Base-by-base conservation (phyloP, 225 moss, liverwort and hornwort species). In the Pseudisothecium myosuroides region DNA sequence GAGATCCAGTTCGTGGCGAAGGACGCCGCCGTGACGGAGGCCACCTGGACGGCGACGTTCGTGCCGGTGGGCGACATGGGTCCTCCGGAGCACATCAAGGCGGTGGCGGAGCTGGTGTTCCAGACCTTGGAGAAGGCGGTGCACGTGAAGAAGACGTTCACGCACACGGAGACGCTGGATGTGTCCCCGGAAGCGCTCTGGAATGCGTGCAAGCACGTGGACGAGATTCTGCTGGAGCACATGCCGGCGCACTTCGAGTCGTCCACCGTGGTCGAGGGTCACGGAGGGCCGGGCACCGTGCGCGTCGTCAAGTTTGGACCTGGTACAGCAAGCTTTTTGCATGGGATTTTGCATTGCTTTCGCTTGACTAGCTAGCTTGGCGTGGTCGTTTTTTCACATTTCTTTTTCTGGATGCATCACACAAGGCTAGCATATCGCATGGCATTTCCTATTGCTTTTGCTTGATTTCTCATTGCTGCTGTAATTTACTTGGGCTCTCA, bases 211-310 rank as follows among this genome's bases (percentile, higher is more conserved):
- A 54, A 54, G 54, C 54, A 54, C 54, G 54, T 17, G 17, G 54
- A 54, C 54, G 54, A 54, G 54, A 54, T 54, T 54, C 54, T 54
- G 54, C 54, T 54, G 54, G 54, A 54, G 54, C 54, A 54, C 17
- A 54, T 54, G 54, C 54, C 54, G 54, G 17, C 17, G 54, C 54
- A 54, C 54, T 54, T 6, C 59, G 54, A 54, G 54, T 54, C 89
- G 52, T 26, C 36, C 54, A 83, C 86, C 41, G 37, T 84, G 65
- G 31, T 91, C 34, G 82, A 74, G 21, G 88, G 88, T 19, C 68
- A 89, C 18, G 92, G 91, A n/a, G 85, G 82, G 34, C 87, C 91
- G 15, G 89, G 89, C 77, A 91, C 64, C 73, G 71, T 92, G 50
- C 91, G 89, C 69, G 63, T 82, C 28, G 65, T 89, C 36, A 91